phyloP scores from a whole-genome alignment of 2,329 filamentous ascomycete species.

The Diaporthe citri region DNA sequence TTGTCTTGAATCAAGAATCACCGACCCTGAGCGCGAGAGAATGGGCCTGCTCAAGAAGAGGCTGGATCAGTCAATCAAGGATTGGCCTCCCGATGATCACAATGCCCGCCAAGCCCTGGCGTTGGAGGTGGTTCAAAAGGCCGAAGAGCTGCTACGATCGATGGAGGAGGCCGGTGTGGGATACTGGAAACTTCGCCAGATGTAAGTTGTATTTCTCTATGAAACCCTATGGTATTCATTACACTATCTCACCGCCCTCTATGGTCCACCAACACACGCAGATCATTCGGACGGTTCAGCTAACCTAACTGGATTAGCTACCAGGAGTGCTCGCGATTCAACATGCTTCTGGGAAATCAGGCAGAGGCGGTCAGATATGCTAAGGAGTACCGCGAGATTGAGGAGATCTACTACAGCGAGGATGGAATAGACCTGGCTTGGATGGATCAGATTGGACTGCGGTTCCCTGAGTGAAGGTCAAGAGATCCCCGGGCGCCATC shows the following conservation, averaged over 20 bases:
- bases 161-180: slow-evolving; percentile 1
- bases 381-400: background rate
- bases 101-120: background rate
- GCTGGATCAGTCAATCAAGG: background rate
- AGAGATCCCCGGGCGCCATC: background rate
- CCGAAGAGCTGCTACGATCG: background rate
- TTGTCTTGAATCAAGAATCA: background rate
- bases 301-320: slow-evolving; percentile 6
- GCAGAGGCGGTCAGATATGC: slow-evolving; percentile 1
- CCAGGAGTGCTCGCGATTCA: background rate
- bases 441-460: slow-evolving; percentile 2
- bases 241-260: background rate
- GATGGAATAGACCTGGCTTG: slow-evolving; percentile 11
- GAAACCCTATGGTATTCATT: background rate
- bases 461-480: background rate
- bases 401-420: background rate
- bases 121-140: background rate
- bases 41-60: background rate
- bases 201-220: background rate
- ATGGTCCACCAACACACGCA: background rate
- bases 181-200: background rate
- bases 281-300: background rate
- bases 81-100: too few relatives aligned
- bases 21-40: background rate
- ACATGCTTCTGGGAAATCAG: background rate